These are phyloP conservation scores for Suaeda aralocaspica DNA, from an alignment of 148 eudicot genomes.

Conservation along the genomic window DNA sequence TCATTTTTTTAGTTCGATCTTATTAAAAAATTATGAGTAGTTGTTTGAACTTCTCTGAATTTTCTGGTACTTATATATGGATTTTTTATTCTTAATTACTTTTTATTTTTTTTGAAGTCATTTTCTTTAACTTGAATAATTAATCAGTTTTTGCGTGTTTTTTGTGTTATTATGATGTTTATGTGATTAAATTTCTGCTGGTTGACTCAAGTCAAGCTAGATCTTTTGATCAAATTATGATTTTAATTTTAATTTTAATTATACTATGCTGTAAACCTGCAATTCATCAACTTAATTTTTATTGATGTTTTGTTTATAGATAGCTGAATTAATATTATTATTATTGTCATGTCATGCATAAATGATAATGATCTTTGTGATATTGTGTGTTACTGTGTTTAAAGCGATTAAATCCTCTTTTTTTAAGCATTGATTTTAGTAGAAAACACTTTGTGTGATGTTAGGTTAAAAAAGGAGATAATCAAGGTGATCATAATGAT, in stretches of 20 bases:
- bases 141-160: background rate
- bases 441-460: too few species aligned
- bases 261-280: too few species aligned
- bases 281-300: too few species aligned
- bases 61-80: background rate
- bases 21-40: background rate
- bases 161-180: background rate
- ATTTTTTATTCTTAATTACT: background rate
- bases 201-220: background rate
- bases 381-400: too few species aligned
- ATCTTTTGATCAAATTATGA: background rate
- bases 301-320: too few species aligned
- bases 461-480: too few species aligned
- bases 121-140: background rate
- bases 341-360: too few species aligned
- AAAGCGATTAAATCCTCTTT: too few species aligned
- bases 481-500: too few species aligned
- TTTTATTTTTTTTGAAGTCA: background rate
- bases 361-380: too few species aligned
- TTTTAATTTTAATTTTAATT: background rate
- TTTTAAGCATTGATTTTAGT: too few species aligned
- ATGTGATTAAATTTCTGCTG: background rate
- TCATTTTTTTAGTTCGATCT: constrained; percentile 2
- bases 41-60: background rate
- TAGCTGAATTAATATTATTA: too few species aligned